Evolutionary conservation across 2,329 filamentous ascomycete genomes (phyloP), one percentile per base, ranked within the genome.

Genomic region (Penicillium freii): DNA sequence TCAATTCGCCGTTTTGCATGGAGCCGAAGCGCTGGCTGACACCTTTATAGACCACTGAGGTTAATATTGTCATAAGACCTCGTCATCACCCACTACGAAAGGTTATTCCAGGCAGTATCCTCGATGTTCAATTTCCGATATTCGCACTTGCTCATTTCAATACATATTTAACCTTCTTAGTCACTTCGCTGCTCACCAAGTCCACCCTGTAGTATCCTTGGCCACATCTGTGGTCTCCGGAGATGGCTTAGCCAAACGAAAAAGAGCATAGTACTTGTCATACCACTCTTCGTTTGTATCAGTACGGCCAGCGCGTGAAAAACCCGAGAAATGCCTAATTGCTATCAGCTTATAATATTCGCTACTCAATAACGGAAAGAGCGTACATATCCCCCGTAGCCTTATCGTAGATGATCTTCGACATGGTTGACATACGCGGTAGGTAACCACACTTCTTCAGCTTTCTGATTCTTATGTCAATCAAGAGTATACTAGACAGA

Each of bases 161-260:
- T 27, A 27, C 25, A 27, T 8, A 27, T 27, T 27, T 27, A 5
- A 27, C 25, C 9, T 27, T 27, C 25, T 27, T 8, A 27, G 25
- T 27, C 25, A n/a, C 7, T 36, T n/a, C 34, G 34, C 34, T n/a
- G 15, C 9, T 36, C 34, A 36, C 54, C 48, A 52, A 47, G 54
- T 56, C 54, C 48, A 56, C 25, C 33, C 34, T 21, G n/a, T 47
- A 15, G 48, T 15, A 51, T 56, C 47, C 13, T 48, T n/a, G 15
- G 10, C 33, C 34, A 19, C 43, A 80, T 1, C 25, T 1, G 25
- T 80, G 80, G 45, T 80, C 80, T 29, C 48, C 25, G 5, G 39
- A 51, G 45, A 43, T 55, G 56, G 51, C 46, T 54, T 55, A 19
- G 29, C 56, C 39, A 55, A 51, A 38, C 10, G 27, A 55, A 51